Conservation (phyloP, 2,329 filamentous ascomycete genomes). For the Hypocreales sp. region DNA sequence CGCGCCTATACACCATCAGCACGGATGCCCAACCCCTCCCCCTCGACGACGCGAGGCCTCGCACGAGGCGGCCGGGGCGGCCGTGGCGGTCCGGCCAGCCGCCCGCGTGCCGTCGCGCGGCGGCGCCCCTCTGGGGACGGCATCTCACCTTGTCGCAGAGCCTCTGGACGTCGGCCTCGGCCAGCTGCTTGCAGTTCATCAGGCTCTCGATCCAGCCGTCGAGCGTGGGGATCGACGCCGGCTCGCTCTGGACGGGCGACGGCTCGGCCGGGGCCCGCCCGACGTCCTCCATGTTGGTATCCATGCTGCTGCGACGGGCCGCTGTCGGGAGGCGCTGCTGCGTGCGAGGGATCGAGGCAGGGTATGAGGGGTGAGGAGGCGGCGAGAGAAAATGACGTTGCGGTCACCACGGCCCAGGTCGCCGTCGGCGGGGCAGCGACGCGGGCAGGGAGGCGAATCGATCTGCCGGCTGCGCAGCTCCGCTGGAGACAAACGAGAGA, state of each 20-base stretch:
- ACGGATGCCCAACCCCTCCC: conserved; percentile 3
- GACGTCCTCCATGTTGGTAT: conserved; percentile 98
- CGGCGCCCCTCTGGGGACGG: too few species aligned
- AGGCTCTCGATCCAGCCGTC: conserved; percentile 98
- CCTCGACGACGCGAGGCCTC: neutral
- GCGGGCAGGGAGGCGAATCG: too few species aligned
- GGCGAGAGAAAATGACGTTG: too few species aligned
- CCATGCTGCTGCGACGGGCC: conserved; percentile 39
- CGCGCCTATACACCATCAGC: conserved; percentile 47
- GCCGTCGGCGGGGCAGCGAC: too few species aligned
- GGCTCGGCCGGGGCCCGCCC: conserved; percentile 71
- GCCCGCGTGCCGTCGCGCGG: too few species aligned
- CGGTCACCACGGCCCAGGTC: too few species aligned
- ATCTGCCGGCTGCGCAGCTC: too few species aligned
- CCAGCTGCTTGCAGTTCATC: conserved; percentile 97
- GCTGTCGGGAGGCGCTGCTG: conserved; percentile 7
- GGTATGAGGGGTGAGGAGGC: too few species aligned
- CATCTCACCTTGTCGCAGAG: conserved; percentile 99
- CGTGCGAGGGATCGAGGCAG: conserved; percentile 7
- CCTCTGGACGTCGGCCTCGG: conserved; percentile 85
- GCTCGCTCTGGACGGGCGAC: conserved; percentile 57
- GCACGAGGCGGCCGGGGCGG: too few species aligned
- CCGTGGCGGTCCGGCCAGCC: too few species aligned
- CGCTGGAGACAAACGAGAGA: too few species aligned
- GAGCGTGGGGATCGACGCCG: conserved; percentile 78